Conservation (phyloP, 2,329 filamentous ascomycete species). For the Talaromyces albobiverticillius region DNA sequence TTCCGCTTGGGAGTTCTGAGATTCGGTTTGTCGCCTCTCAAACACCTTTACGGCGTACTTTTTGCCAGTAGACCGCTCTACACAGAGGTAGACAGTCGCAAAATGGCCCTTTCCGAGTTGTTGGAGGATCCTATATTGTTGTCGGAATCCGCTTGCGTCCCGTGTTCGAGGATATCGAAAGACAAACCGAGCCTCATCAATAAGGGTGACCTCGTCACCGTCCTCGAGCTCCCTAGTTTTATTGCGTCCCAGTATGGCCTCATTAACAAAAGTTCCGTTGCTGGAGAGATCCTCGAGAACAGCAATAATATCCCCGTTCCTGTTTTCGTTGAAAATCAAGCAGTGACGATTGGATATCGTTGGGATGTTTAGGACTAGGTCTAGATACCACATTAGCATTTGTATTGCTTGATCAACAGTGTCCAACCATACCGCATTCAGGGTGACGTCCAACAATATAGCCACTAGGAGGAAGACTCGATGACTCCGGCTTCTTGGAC, state of each 20-base stretch:
- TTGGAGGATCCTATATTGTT: slow-evolving; percentile 80
- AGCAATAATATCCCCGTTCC: slow-evolving; percentile 58
- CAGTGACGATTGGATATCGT: slow-evolving; percentile 78
- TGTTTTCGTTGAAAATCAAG: slow-evolving; percentile 56
- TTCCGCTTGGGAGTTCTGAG: slow-evolving; percentile 79
- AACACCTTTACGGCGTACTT: slow-evolving; percentile 94
- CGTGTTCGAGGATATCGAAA: slow-evolving; percentile 83
- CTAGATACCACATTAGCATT: slow-evolving; percentile 39
- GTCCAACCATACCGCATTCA: slow-evolving; percentile 72
- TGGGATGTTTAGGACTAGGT: slow-evolving; percentile 71
- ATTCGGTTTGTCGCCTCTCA: slow-evolving; percentile 76
- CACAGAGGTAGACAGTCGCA: slow-evolving; percentile 85
- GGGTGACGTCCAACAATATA: slow-evolving; percentile 91
- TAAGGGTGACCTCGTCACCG: slow-evolving; percentile 83
- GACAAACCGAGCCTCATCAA: slow-evolving; percentile 81
- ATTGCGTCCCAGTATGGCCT: slow-evolving; percentile 85
- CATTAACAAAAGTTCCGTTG: slow-evolving; percentile 96
- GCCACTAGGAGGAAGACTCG: slow-evolving; percentile 67
- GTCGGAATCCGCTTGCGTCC: slow-evolving; percentile 72
- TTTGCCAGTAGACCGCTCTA: slow-evolving; percentile 78
- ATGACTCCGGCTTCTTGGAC: slow-evolving; percentile 56
- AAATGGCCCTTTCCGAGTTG: slow-evolving; percentile 94
- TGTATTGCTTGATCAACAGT: too few species aligned
- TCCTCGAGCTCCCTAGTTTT: slow-evolving; percentile 85
- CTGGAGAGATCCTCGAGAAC: slow-evolving; percentile 90